Conservation (phyloP, 768 basidiomycete genomes). For the Strobilomyces echinocephalus region DNA sequence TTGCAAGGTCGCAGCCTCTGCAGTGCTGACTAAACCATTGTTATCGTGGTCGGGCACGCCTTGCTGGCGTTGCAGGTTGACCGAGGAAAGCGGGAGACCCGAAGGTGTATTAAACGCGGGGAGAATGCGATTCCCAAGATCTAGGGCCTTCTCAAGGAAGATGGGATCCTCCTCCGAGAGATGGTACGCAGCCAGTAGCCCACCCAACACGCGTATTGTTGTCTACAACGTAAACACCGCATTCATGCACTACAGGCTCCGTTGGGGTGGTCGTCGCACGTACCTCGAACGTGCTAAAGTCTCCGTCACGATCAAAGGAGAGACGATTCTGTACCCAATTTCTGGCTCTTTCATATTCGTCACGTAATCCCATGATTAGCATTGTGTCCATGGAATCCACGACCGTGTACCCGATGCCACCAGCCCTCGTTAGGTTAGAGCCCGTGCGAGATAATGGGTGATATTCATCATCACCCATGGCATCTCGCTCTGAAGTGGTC, state of each 20-base stretch:
- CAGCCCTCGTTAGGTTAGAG: constrained; percentile 70
- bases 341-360: constrained; percentile 74
- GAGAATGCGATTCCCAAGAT: constrained; percentile 83
- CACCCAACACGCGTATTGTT: constrained; percentile 89
- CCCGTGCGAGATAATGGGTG: constrained; percentile 77
- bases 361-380: constrained; percentile 75
- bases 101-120: constrained; percentile 77
- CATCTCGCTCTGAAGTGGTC: constrained; percentile 63
- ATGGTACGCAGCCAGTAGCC: constrained; percentile 81
- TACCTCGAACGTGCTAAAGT: constrained; percentile 90
- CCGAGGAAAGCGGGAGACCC: constrained; percentile 73
- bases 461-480: constrained; percentile 90
- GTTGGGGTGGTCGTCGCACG: constrained; percentile 16
- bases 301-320: constrained; percentile 70
- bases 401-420: constrained; percentile 86
- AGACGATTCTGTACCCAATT: constrained; percentile 70
- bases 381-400: constrained; percentile 86
- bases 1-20: constrained; percentile 86
- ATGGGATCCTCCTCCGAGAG: constrained; percentile 63
- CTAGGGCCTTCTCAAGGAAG: constrained; percentile 71
- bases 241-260: neutral
- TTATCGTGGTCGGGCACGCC: constrained; percentile 61
- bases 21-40: constrained; percentile 63
- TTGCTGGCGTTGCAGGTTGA: constrained; percentile 63
- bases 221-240: constrained; percentile 47